Percentiles rank a stretch among this genome's conserved stretches.
These are phyloP conservation scores for Pseudozyma hubeiensis DNA, from an alignment of 1,284 basidiomycete genomes.

Conservation along the genomic window DNA sequence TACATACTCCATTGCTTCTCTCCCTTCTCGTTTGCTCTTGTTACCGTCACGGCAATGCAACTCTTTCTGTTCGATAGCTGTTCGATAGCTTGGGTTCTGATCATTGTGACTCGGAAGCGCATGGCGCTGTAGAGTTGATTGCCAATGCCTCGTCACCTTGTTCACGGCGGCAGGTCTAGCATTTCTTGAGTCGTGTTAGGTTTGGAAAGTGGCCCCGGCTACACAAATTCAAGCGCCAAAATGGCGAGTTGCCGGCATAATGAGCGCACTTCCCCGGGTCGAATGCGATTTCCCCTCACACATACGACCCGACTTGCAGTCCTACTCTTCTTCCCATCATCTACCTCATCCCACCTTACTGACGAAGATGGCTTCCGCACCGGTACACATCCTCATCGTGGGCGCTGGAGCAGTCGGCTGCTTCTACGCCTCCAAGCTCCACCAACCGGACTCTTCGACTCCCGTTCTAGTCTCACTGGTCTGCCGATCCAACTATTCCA, in stretches of 20 bases:
- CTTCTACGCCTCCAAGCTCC: conserved; percentile 69
- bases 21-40: background rate
- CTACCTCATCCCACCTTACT: too few relatives aligned
- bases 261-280: too few relatives aligned
- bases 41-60: background rate
- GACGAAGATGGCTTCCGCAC: conserved; percentile 1
- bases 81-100: background rate
- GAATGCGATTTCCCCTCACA: too few relatives aligned
- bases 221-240: too few relatives aligned
- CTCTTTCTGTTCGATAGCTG: background rate
- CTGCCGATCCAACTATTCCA: conserved; percentile 71
- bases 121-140: too few relatives aligned
- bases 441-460: background rate
- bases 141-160: too few relatives aligned
- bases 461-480: conserved; percentile 69
- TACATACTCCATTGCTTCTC: background rate
- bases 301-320: too few relatives aligned
- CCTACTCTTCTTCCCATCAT: too few relatives aligned
- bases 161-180: too few relatives aligned
- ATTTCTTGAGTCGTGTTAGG: too few relatives aligned
- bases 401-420: conserved; percentile 71
- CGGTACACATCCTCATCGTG: conserved; percentile 63
- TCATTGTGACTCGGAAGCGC: background rate
- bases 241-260: too few relatives aligned
- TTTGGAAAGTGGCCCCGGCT: too few relatives aligned